phyloP scores from a whole-genome alignment of 1,284 basidiomycete genomes.

The Sphagnurus paluster region DNA sequence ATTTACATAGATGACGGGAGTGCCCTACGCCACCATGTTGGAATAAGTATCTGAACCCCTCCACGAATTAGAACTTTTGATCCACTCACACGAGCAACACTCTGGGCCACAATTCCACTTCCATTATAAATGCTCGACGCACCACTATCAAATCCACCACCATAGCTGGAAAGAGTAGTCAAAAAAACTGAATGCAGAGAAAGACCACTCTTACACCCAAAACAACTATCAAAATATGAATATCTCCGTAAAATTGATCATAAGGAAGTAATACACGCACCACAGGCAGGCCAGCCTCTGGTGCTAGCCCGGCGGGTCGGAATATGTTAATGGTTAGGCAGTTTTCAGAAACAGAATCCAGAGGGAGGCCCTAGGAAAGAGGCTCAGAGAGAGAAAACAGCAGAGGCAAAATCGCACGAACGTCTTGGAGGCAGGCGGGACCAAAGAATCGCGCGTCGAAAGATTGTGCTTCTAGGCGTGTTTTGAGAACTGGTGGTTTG shows the following conservation, averaged over 20 bases:
- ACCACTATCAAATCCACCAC: conserved; percentile 38
- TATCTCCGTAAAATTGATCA: not conserved
- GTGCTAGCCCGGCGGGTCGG: conserved; percentile 34
- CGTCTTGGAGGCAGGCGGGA: conserved; percentile 36
- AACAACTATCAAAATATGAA: conserved; percentile 28
- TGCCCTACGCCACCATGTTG: conserved; percentile 38
- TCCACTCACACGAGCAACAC: conserved; percentile 40
- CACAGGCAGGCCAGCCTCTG: conserved; percentile 34
- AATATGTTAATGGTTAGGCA: conserved; percentile 49
- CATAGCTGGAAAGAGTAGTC: conserved; percentile 32
- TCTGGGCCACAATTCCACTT: conserved; percentile 43
- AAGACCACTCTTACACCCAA: conserved; percentile 35
- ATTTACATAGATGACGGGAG: conserved; percentile 56
- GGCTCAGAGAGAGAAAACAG: conserved; percentile 25
- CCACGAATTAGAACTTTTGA: not conserved
- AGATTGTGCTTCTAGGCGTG: conserved; percentile 20
- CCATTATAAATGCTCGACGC: conserved; percentile 37
- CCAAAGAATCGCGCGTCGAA: conserved; percentile 42
- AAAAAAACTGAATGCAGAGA: too few relatives aligned
- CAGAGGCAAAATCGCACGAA: conserved; percentile 12
- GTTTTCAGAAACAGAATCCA: conserved; percentile 39
- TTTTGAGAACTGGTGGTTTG: conserved; percentile 32
- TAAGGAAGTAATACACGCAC: conserved; percentile 25
- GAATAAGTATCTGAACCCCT: not conserved
- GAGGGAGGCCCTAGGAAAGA: conserved; percentile 31